Conservation (phyloP, 2,329 filamentous ascomycete species). For the Diaporthe nobilis region DNA sequence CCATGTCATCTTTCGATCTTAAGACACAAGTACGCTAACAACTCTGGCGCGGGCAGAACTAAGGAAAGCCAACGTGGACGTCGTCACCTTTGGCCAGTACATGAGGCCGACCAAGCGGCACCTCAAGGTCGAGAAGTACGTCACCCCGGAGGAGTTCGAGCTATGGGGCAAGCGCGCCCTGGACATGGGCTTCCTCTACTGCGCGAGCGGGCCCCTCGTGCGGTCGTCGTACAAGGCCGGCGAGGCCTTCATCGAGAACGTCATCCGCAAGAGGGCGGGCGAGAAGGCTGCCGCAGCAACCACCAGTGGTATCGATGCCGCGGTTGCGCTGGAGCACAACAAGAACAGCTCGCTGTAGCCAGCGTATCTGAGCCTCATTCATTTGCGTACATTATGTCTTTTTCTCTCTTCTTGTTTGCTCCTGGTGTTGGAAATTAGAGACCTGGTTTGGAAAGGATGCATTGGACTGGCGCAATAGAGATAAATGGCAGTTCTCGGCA, state of each 20-base stretch:
- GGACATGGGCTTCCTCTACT: constrained; percentile 97
- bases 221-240: constrained; percentile 98
- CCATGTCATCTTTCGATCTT: neutral
- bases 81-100: constrained; percentile 99
- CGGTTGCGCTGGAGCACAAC: constrained; percentile 54
- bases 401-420: neutral
- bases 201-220: constrained; percentile 92
- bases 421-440: constrained; percentile 22
- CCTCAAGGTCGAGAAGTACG: constrained; percentile 96
- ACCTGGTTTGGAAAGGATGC: constrained; percentile 12
- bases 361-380: neutral
- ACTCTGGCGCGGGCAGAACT: constrained; percentile 69
- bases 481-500: constrained; percentile 17
- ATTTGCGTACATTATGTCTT: neutral
- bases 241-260: constrained; percentile 98
- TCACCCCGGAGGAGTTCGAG: constrained; percentile 92
- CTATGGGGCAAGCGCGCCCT: constrained; percentile 90
- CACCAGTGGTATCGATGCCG: constrained; percentile 53
- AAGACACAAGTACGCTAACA: neutral
- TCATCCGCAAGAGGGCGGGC: constrained; percentile 83
- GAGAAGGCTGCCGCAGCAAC: constrained; percentile 53
- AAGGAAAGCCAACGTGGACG: constrained; percentile 85
- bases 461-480: constrained; percentile 34
- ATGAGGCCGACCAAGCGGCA: constrained; percentile 99
- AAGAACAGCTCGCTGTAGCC: constrained; percentile 36